These are phyloP conservation scores for Graphilbum ipis-grandicollis DNA, from an alignment of 2,329 filamentous ascomycete species.

Conservation along the genomic window DNA sequence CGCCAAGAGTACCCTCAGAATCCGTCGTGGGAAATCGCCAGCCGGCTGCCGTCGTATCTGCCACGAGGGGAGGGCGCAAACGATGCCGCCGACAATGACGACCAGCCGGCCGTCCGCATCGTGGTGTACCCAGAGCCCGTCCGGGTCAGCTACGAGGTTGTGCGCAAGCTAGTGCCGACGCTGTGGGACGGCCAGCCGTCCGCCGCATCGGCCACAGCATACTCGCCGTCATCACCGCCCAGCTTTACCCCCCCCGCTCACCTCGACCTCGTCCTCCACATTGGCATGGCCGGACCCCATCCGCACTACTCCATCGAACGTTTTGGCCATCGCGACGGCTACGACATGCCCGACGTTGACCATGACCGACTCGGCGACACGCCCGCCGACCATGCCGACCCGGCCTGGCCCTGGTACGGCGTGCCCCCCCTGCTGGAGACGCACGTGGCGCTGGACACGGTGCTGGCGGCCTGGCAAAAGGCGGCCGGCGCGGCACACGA, in stretches of 20 bases:
- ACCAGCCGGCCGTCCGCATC: constrained; percentile 37
- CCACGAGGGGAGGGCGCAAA: constrained; percentile 17
- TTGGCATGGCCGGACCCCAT: constrained; percentile 57
- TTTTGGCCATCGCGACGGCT: constrained; percentile 54
- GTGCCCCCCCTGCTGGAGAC: constrained; percentile 38
- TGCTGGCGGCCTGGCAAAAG: constrained; percentile 35
- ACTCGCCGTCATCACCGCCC: too few relatives aligned
- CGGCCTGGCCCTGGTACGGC: constrained; percentile 35
- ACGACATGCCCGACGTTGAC: constrained; percentile 54
- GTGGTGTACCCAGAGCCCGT: constrained; percentile 49
- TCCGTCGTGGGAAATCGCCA: constrained; percentile 66
- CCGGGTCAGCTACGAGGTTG: constrained; percentile 51
- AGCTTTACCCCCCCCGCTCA: constrained; percentile 1
- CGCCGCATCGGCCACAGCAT: too few relatives aligned
- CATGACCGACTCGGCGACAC: constrained; percentile 36
- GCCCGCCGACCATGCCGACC: constrained; percentile 17
- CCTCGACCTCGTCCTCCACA: constrained; percentile 57
- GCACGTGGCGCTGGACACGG: constrained; percentile 38
- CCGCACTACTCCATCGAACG: constrained; percentile 54
- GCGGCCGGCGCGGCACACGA: constrained; percentile 23
- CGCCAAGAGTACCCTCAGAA: constrained; percentile 54
- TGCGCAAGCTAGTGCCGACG: constrained; percentile 43
- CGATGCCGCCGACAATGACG: constrained; percentile 11
- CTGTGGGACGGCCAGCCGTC: constrained; percentile 31
- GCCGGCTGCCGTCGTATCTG: constrained; percentile 46